phyloP scores from a whole-genome alignment of 2,329 filamentous ascomycete species.

The Aspergillus pseudoviridinutans region DNA sequence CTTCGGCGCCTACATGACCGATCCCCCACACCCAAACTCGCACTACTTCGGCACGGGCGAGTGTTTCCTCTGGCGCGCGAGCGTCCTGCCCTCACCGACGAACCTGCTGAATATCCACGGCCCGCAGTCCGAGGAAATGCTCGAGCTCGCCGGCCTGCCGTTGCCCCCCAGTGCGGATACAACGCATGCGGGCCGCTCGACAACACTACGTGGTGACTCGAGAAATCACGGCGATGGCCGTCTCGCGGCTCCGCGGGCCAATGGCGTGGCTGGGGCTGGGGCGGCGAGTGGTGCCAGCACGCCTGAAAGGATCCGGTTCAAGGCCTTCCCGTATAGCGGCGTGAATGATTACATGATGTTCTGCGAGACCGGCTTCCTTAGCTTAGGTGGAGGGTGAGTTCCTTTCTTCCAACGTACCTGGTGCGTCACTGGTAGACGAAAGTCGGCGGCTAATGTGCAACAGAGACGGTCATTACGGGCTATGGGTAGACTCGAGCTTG shows the following conservation, averaged over 20 bases:
- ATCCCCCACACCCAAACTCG: slow-evolving; percentile 72
- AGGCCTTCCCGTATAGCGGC: slow-evolving; percentile 93
- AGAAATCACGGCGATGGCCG: slow-evolving; percentile 11
- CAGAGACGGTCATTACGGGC: slow-evolving; percentile 78
- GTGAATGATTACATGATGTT: slow-evolving; percentile 96
- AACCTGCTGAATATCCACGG: slow-evolving; percentile 10
- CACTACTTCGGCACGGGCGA: slow-evolving; percentile 96
- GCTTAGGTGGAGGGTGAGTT: slow-evolving; percentile 71
- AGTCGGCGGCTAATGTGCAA: slow-evolving; percentile 3
- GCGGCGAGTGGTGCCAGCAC: slow-evolving; percentile 50
- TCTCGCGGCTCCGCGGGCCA: slow-evolving; percentile 8
- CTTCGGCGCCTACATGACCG: slow-evolving; percentile 92
- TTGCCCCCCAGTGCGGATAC: slow-evolving; percentile 67
- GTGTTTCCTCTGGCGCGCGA: slow-evolving; percentile 85
- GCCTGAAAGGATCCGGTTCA: slow-evolving; percentile 81
- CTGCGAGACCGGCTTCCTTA: slow-evolving; percentile 80
- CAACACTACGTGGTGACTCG: slow-evolving; percentile 49
- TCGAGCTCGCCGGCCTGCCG: slow-evolving; percentile 56
- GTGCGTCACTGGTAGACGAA: slow-evolving; percentile 16
- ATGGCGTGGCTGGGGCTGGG: slow-evolving; percentile 19
- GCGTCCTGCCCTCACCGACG: slow-evolving; percentile 51
- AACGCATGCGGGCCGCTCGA: slow-evolving; percentile 57
- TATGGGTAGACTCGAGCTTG: slow-evolving; percentile 87
- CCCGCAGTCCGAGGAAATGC: slow-evolving; percentile 35
- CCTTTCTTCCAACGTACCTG: background rate